Base-by-base conservation (phyloP, 1,139 yeast genomes). In the Pichia sp. region DNA sequence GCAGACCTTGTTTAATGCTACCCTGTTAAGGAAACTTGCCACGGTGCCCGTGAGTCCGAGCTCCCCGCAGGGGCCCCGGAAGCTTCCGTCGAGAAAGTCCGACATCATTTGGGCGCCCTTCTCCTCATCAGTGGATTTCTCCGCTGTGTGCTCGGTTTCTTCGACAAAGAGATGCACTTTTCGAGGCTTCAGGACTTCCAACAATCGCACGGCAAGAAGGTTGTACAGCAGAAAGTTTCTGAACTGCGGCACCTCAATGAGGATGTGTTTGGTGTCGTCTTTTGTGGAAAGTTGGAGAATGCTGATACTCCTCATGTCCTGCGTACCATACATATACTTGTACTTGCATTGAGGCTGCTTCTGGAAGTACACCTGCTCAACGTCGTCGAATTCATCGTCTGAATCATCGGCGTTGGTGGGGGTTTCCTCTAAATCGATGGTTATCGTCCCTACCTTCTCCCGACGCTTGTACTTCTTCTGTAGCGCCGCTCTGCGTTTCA, bases 291-390 rank as follows among this genome's bases (percentile, higher is more conserved):
- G 53, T 23, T 58, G 54, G 39, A 55, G 55, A 2, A 62, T 62
- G 16, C 52, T 54, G 43, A 53, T 56, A 43, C 23, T 46, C 19
- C 57, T 58, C 9, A 56, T 53, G 46, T 64, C 66, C 23, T 59
- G 49, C 8, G 59, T 62, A 7, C 56, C 56, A 23, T 53, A 53
- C 28, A 53, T 28, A 18, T 68, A 67, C 0, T 76, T 72, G n/a
- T 46, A 41, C 3, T 52, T 51, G 12, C 47, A 44, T 2, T 21
- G 31, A 0, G 56, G 49, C 12, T 18, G 21, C 2, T 44, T 37
- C 7, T n/a, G 10, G 7, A 67, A 58, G 59, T 80, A 80, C 43
- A 80, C 68, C 57, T 80, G 85, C 59, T 78, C 83, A 47, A 77
- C 80, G 57, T 80, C 85, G 54, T 78, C 80, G 56, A 70, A 80